Conservation (phyloP, 2,329 filamentous ascomycete species). For the Talaromyces rugulosus region DNA sequence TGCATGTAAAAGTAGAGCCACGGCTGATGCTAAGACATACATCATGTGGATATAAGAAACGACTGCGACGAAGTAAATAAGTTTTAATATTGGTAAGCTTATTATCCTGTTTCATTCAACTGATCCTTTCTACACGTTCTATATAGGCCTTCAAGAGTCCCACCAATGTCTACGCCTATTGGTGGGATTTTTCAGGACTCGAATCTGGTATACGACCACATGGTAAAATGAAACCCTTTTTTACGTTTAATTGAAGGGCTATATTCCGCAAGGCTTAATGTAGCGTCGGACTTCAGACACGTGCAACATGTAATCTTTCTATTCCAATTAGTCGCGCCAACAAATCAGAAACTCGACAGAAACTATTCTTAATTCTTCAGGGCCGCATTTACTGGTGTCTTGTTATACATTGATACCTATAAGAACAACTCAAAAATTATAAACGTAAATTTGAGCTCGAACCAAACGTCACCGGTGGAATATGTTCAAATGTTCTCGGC, state of each 20-base stretch:
- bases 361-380: background rate
- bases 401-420: background rate
- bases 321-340: too few species aligned
- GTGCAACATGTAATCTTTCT: background rate
- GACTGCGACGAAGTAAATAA: background rate
- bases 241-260: background rate
- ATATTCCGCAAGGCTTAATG: background rate
- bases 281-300: background rate
- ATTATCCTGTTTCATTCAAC: background rate
- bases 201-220: background rate
- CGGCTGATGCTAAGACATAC: background rate
- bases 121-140: background rate
- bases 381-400: background rate
- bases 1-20: background rate
- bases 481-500: background rate
- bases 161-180: background rate
- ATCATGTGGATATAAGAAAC: background rate
- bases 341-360: too few species aligned
- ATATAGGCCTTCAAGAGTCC: background rate
- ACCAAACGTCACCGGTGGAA: background rate
- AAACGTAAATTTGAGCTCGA: background rate
- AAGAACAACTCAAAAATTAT: background rate
- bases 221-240: background rate
- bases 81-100: background rate
- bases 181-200: background rate